Evolutionary conservation across 1,284 basidiomycete genomes (phyloP), one percentile per base, ranked within the genome.

Genomic region (Serendipita sp.): DNA sequence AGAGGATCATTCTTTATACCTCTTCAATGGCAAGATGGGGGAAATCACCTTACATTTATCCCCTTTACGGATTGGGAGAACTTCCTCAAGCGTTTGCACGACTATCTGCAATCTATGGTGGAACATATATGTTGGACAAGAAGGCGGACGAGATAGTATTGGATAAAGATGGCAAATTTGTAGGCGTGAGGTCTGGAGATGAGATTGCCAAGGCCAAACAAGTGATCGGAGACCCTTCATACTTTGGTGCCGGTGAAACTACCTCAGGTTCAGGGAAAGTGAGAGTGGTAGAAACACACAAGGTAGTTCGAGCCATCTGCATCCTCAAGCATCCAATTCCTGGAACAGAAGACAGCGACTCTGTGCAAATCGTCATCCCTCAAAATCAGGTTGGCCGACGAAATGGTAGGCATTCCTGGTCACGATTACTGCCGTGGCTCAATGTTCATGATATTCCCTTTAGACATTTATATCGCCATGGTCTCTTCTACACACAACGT

Each of bases 91-190:
- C 95, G 2, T 99, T 99, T 72, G 96, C 96, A 15, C 93, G 96
- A 72, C 82, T 98, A 64, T 94, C 91, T 67, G 96, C 96, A 69
- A 98, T 99, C 73, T 98, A 99, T 73, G 96, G 96, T 62, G 96
- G 96, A 62, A 99, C 96, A 15, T 99, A 99, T 79, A 99, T 99
- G 96, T 87, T 99, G 64, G 93, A 98, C 80, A 99, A 99, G 78
- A 80, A 80, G 64, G 88, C 97, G 69, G 87, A 97, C 67, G 84
- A 91, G 73, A 93, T 99, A 70, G 87, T 97, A 65, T 88, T 88
- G 60, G 89, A 88, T 71, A 71, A 76, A 6, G 83, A 87, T 65
- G 96, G 96, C 71, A 91, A 90, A 73, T 98, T 99, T 70, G 81
- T 89, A 62, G 95, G 96, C 63, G 96, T 99, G 49, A 88, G 87